phyloP scores from a whole-genome alignment of 768 basidiomycete species.

The Psilocybe cyanescens region DNA sequence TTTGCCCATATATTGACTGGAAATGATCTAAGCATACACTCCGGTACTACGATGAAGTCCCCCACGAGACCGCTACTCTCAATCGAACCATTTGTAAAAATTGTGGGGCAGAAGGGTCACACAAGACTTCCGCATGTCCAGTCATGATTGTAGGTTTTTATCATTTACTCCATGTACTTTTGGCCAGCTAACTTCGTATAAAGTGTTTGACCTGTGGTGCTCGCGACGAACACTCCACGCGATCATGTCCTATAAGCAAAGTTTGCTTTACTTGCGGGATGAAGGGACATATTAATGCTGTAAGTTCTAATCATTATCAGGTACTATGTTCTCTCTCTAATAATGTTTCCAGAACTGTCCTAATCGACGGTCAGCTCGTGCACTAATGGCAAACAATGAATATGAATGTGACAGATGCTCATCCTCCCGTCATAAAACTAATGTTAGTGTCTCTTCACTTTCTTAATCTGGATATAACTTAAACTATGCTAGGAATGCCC shows the following conservation, averaged over 20 bases:
- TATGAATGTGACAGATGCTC: constrained; percentile 73
- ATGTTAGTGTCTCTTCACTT: constrained; percentile 44
- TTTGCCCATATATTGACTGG: constrained; percentile 1
- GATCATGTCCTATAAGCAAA: constrained; percentile 81
- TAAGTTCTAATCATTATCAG: constrained; percentile 30
- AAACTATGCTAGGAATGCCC: constrained; percentile 69
- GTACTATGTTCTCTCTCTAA: constrained; percentile 1
- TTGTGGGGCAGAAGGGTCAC: constrained; percentile 76
- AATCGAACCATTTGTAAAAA: constrained; percentile 70
- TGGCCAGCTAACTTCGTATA: constrained; percentile 1
- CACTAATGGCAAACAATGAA: constrained; percentile 30
- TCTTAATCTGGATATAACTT: background rate
- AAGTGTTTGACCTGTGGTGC: constrained; percentile 85
- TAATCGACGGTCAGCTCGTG: constrained; percentile 47
- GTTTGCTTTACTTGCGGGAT: constrained; percentile 81
- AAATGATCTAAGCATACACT: constrained; percentile 44
- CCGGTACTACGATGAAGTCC: constrained; percentile 67
- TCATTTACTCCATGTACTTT: constrained; percentile 1
- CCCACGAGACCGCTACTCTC: constrained; percentile 42
- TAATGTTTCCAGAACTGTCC: constrained; percentile 63
- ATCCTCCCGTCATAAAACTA: constrained; percentile 62
- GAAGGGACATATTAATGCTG: constrained; percentile 80
- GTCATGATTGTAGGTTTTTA: constrained; percentile 63
- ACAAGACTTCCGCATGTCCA: constrained; percentile 70
- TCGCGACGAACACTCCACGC: constrained; percentile 77